Evolutionary conservation across 768 basidiomycete species (phyloP).

Genomic region (Leccinum longicurvipes): DNA sequence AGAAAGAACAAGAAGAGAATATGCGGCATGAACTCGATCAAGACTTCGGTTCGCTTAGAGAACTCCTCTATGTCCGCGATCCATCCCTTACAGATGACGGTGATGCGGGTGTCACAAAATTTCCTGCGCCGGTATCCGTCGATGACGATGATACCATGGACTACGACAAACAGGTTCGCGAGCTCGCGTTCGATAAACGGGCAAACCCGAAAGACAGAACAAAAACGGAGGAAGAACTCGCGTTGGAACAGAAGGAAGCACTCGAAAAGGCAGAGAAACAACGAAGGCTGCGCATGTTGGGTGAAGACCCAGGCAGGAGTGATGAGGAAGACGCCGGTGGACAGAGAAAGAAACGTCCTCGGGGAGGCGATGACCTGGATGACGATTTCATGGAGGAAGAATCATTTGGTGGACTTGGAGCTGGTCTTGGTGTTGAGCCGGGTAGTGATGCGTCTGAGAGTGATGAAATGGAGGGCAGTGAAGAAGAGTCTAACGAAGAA

Average conservation of each 20-base stretch:
- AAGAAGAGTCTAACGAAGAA: conserved; percentile 22
- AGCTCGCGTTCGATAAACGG: conserved; percentile 89
- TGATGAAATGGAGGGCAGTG: conserved; percentile 31
- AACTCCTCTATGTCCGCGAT: conserved; percentile 61
- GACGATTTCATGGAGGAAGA: conserved; percentile 69
- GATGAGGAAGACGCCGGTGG: conserved; percentile 51
- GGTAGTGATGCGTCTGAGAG: conserved; percentile 39
- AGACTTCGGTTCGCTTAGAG: conserved; percentile 78
- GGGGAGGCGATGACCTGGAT: conserved; percentile 86
- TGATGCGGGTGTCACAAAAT: conserved; percentile 11
- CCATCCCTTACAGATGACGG: conserved; percentile 42
- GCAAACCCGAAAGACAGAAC: conserved; percentile 93
- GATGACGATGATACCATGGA: conserved; percentile 44
- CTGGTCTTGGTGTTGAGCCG: conserved; percentile 36
- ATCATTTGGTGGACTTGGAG: conserved; percentile 31
- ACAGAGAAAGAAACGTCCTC: conserved; percentile 46
- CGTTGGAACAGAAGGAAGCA: conserved; percentile 80
- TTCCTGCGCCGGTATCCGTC: background rate
- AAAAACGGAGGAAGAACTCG: conserved; percentile 94
- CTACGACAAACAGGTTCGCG: conserved; percentile 90
- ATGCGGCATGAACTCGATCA: conserved; percentile 86
- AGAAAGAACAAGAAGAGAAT: conserved; percentile 81
- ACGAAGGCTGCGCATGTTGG: conserved; percentile 81
- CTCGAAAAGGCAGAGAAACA: conserved; percentile 83
- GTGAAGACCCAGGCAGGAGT: conserved; percentile 65